Percentiles rank a stretch among this genome's conserved stretches.
These are phyloP conservation scores for Pyrus hybrid DNA, from an alignment of 331 rosid species.

Conservation along the genomic window DNA sequence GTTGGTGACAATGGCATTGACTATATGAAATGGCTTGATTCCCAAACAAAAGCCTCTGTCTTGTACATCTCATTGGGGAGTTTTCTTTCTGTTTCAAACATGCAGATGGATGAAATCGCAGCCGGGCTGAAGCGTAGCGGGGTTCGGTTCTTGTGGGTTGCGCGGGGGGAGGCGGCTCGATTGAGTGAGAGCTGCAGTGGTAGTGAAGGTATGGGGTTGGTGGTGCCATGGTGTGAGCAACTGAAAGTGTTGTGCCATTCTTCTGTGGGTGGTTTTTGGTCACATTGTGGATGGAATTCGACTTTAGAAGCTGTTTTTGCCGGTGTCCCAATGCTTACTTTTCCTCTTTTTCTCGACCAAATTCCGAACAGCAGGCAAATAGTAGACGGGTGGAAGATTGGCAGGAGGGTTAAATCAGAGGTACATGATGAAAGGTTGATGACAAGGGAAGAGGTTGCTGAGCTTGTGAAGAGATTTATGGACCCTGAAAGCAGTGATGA, in stretches of 20 bases:
- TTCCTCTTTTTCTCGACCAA: conserved; percentile 34
- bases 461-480: conserved; percentile 25
- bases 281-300: conserved; percentile 49
- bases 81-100: conserved; percentile 24
- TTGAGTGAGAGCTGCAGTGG: conserved; percentile 10
- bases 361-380: conserved; percentile 25
- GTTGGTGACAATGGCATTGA: conserved; percentile 8
- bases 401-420: conserved; percentile 15
- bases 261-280: conserved; percentile 34
- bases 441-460: conserved; percentile 22
- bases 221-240: conserved; percentile 45
- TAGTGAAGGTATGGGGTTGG: conserved; percentile 20
- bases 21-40: conserved; percentile 28
- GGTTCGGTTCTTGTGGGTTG: conserved; percentile 37
- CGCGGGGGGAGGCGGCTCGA: conserved; percentile 23
- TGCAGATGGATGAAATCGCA: conserved; percentile 38
- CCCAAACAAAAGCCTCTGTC: conserved; percentile 34
- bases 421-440: conserved; percentile 2
- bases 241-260: conserved; percentile 42
- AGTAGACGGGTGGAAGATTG: conserved; percentile 42
- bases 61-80: conserved; percentile 43
- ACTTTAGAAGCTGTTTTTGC: conserved; percentile 32
- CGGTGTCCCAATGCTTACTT: conserved; percentile 40
- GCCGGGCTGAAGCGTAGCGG: conserved; percentile 25
- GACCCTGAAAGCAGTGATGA: conserved; percentile 19